These are phyloP conservation scores for Solanum okadae DNA, from an alignment of 257 asterid species.

Conservation along the genomic window DNA sequence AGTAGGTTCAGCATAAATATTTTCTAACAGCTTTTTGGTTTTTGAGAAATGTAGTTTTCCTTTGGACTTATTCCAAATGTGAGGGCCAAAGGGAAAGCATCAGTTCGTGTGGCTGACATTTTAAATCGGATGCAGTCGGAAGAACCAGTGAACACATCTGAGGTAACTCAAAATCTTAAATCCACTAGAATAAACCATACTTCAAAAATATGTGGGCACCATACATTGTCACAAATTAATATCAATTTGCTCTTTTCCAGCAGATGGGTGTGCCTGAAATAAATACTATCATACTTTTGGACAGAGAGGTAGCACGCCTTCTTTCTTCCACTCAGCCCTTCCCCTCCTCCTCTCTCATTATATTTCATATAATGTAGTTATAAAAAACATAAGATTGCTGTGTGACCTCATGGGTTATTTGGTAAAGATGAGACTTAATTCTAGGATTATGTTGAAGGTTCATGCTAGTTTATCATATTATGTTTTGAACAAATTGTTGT, in stretches of 20 bases:
- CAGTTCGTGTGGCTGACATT: constrained; percentile 83
- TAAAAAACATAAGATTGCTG: neutral
- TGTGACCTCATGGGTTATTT: neutral
- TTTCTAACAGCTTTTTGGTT: constrained; percentile 6
- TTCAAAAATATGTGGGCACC: neutral
- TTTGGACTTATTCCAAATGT: constrained; percentile 90
- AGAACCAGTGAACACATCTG: constrained; percentile 75
- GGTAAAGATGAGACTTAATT: neutral
- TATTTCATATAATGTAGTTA: neutral
- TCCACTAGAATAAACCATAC: neutral
- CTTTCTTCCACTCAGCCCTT: neutral
- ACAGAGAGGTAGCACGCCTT: constrained; percentile 63
- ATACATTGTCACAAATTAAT: neutral
- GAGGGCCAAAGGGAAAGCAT: constrained; percentile 93
- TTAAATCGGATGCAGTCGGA: constrained; percentile 82
- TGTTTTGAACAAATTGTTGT: neutral
- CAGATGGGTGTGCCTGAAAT: constrained; percentile 87
- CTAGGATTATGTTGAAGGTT: neutral
- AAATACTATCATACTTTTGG: constrained; percentile 79
- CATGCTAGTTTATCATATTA: neutral
- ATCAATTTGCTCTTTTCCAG: neutral
- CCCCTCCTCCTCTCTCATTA: neutral
- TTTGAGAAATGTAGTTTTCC: constrained; percentile 49
- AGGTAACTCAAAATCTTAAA: constrained; percentile 32
- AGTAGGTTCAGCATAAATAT: neutral